Evolutionary conservation across 2,329 filamentous ascomycete genomes (phyloP), one percentile per base, ranked within the genome.

Genomic region (Fusarium oxysporum): DNA sequence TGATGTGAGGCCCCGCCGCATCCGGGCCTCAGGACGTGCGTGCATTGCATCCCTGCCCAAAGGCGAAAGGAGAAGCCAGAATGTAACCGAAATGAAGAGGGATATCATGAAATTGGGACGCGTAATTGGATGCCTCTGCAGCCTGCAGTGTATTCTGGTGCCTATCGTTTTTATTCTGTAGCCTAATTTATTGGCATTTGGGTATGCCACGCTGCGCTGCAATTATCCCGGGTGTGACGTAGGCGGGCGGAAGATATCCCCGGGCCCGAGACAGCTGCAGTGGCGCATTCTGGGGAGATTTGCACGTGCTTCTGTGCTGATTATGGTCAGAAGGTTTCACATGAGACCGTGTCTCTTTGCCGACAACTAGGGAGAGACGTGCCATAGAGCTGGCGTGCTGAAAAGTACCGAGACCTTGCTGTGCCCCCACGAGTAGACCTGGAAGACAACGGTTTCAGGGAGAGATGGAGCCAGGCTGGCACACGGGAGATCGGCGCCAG

Each of bases 141-240:
- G 6, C 13, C 32, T 57, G 40, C 14, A 35, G 30, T 51, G n/a
- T 51, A 51, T 51, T 25, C 48, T 30, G 62, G 54, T 71, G 58
- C 47, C 55, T 65, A 51, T 51, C 48, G 19, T 8, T 6, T 12
- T n/a, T 48, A 57, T 44, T 72, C 60, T 62, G 55, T 50, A 50
- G 41, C 62, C 69, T 70, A 47, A 40, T 30, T 33, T 25, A 50
- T 65, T 65, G 65, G 71, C 60, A 48, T 60, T 63, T 62, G 13
- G 58, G 65, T 54, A 68, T 69, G 69, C 71, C 72, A 72, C 62
- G 64, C 56, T 19, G 17, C n/a, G 33, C 25, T 16, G 30, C 16
- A n/a, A 19, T 41, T 43, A 25, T 17, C 41, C 57, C 48, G 45
- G 51, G 21, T 38, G 21, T 62, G 59, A 45, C 59, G 32, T 57